phyloP scores from a whole-genome alignment of 1,284 basidiomycete genomes.

The Amylostereum chailletii region DNA sequence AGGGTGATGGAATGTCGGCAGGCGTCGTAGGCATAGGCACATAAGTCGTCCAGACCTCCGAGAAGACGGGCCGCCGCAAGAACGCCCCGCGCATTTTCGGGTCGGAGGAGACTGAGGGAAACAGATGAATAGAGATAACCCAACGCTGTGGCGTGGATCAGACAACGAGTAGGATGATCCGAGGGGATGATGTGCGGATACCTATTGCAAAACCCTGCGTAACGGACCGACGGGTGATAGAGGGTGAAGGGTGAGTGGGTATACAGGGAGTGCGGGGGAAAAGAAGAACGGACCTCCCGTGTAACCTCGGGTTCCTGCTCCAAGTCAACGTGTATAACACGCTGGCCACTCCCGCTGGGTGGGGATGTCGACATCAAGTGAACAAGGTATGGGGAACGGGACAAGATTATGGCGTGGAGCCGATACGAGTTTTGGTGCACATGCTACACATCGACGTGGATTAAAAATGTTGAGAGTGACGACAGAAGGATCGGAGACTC shows the following conservation, averaged over 20 bases:
- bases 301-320: conserved; percentile 75
- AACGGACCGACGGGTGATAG: conserved; percentile 14
- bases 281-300: conserved; percentile 54
- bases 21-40: conserved; percentile 67
- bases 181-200: conserved; percentile 18
- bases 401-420: conserved; percentile 75
- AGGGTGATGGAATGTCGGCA: conserved; percentile 68
- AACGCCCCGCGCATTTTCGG: conserved; percentile 73
- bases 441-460: conserved; percentile 36
- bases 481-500: conserved; percentile 22
- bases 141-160: conserved; percentile 36
- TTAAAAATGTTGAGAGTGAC: conserved; percentile 12
- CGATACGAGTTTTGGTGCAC: conserved; percentile 67
- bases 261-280: conserved; percentile 5
- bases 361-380: conserved; percentile 76
- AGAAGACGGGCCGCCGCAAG: conserved; percentile 77
- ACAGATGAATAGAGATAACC: conserved; percentile 74
- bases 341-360: conserved; percentile 43
- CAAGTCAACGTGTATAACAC: conserved; percentile 64
- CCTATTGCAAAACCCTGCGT: conserved; percentile 66
- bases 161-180: conserved; percentile 8
- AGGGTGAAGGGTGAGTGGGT: background rate
- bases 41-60: conserved; percentile 79
- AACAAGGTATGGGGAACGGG: conserved; percentile 77
- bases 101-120: conserved; percentile 57